phyloP scores from a whole-genome alignment of 2,329 filamentous ascomycete genomes.

The Coniochaeta pulveracea region DNA sequence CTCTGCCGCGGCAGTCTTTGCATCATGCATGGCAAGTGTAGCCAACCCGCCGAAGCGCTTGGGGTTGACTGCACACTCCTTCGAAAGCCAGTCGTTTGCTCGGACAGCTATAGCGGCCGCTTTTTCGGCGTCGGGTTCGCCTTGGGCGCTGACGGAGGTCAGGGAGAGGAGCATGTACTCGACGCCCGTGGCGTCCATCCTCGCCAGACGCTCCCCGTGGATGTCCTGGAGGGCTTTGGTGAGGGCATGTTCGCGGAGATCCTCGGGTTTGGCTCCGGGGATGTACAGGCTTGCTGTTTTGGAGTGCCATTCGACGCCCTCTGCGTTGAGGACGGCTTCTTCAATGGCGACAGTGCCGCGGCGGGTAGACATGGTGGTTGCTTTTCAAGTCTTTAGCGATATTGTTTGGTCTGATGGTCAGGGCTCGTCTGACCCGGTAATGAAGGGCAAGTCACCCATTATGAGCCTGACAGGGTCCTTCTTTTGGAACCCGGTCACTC shows the following conservation, averaged over 20 bases:
- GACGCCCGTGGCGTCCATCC: slow-evolving; percentile 23
- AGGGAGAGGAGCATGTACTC: slow-evolving; percentile 24
- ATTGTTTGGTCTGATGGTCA: too few relatives aligned
- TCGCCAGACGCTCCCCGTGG: slow-evolving; percentile 15
- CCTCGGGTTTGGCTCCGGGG: slow-evolving; percentile 9
- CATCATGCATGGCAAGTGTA: slow-evolving; percentile 20
- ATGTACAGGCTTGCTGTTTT: slow-evolving; percentile 17
- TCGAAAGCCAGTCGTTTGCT: slow-evolving; percentile 22
- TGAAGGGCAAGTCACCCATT: too few relatives aligned
- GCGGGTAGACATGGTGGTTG: neutral
- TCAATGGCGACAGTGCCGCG: slow-evolving; percentile 22
- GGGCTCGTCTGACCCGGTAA: too few relatives aligned
- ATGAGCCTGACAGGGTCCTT: too few relatives aligned
- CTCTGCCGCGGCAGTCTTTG: slow-evolving; percentile 16
- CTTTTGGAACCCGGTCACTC: too few relatives aligned
- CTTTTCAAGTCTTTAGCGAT: too few relatives aligned
- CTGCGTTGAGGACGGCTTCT: slow-evolving; percentile 21
- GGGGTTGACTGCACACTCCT: slow-evolving; percentile 14
- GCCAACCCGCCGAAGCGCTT: slow-evolving; percentile 20
- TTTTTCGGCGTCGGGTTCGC: slow-evolving; percentile 14
- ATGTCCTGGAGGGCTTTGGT: slow-evolving; percentile 19
- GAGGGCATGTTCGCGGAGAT: slow-evolving; percentile 11
- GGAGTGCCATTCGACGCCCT: slow-evolving; percentile 16
- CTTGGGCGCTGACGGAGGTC: slow-evolving; percentile 21
- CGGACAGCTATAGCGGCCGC: slow-evolving; percentile 14